phyloP scores from a whole-genome alignment of 2,329 filamentous ascomycete species.

The Fusarium sp. region DNA sequence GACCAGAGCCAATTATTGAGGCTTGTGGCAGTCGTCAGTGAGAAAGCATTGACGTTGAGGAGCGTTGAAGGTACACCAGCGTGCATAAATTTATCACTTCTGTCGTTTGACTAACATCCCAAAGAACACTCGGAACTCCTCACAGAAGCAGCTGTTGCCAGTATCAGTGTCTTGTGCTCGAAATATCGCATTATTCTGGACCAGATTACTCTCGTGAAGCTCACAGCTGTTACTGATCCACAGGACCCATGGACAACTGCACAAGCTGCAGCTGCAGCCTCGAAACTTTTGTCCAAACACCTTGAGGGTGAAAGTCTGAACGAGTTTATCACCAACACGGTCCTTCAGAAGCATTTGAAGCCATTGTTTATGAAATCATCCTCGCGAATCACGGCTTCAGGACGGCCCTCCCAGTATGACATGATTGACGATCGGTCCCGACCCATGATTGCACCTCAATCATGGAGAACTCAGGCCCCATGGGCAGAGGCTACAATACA shows the following conservation, averaged over 20 bases:
- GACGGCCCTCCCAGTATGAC: conserved; percentile 43
- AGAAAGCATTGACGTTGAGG: background rate
- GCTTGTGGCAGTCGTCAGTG: background rate
- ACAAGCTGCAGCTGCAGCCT: conserved; percentile 44
- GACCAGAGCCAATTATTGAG: background rate
- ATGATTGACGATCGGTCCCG: background rate
- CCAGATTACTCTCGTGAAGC: conserved; percentile 41
- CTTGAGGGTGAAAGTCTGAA: conserved; percentile 26
- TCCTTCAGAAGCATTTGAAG: conserved; percentile 71
- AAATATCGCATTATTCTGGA: conserved; percentile 2
- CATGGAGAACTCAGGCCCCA: conserved; percentile 39
- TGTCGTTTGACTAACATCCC: background rate
- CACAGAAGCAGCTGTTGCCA: conserved; percentile 42
- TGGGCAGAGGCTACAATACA: conserved; percentile 39
- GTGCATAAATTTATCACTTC: background rate
- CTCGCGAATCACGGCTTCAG: conserved; percentile 48
- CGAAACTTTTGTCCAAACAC: conserved; percentile 44
- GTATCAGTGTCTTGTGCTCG: conserved; percentile 40
- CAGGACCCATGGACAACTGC: conserved; percentile 52
- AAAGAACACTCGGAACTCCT: conserved; percentile 3
- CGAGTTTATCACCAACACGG: conserved; percentile 60
- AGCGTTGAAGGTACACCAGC: background rate
- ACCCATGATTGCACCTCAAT: background rate
- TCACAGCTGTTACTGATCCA: conserved; percentile 46
- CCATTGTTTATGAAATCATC: conserved; percentile 71